Percentiles rank a stretch among this genome's conserved stretches.
Conservation (phyloP, 163 green algal species). For the Trebouxiophyceae sp. region DNA sequence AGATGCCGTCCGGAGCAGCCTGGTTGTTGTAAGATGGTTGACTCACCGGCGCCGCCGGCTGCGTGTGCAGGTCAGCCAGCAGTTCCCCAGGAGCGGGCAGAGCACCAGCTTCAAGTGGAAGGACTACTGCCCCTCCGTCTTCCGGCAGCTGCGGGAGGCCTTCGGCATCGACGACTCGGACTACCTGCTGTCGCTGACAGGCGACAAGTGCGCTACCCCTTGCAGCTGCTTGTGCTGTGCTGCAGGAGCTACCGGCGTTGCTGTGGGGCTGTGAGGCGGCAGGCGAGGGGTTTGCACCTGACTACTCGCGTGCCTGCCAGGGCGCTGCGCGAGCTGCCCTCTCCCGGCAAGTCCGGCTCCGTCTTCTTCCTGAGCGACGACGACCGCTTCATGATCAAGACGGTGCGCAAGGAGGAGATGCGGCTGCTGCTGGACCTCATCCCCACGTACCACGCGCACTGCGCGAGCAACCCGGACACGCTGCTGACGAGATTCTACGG, state of each 20-base stretch:
- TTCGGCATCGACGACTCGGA: constrained; percentile 77
- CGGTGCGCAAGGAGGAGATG: constrained; percentile 79
- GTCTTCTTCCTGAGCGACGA: constrained; percentile 79
- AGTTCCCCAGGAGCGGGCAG: constrained; percentile 64
- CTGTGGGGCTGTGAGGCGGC: too few relatives aligned
- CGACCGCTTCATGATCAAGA: constrained; percentile 91
- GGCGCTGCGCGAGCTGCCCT: constrained; percentile 75
- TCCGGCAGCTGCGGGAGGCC: constrained; percentile 66
- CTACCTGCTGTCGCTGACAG: constrained; percentile 88
- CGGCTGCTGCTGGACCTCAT: constrained; percentile 67
- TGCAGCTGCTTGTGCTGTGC: neutral
- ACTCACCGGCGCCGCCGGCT: too few relatives aligned
- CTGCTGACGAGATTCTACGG: constrained; percentile 83
- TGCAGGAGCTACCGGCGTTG: too few relatives aligned
- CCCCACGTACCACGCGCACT: constrained; percentile 61
- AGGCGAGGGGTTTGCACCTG: too few relatives aligned
- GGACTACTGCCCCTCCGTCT: constrained; percentile 83
- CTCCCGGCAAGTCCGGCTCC: constrained; percentile 68
- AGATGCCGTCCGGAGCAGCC: too few relatives aligned
- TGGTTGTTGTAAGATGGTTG: too few relatives aligned
- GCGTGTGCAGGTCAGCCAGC: constrained; percentile 42
- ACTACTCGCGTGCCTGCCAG: constrained; percentile 8
- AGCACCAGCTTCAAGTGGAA: constrained; percentile 90
- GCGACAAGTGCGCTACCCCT: constrained; percentile 8
- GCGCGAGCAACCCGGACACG: constrained; percentile 56